phyloP scores from a whole-genome alignment of 768 basidiomycete genomes.

The Lentinula sp. region DNA sequence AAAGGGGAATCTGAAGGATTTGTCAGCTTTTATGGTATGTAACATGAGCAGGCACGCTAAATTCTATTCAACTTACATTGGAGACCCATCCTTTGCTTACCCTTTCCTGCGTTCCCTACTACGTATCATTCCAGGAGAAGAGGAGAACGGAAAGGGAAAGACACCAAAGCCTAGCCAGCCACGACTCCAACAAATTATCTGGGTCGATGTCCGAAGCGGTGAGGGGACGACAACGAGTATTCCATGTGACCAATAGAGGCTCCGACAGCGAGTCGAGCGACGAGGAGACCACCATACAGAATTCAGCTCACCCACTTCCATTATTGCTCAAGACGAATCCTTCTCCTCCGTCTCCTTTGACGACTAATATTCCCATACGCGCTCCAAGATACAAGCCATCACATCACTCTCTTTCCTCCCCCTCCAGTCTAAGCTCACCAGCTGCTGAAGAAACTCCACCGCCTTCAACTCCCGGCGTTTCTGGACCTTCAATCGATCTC shows the following conservation, averaged over 20 bases:
- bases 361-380: conserved; percentile 30
- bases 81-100: neutral
- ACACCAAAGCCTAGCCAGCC: neutral
- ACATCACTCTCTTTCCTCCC: conserved; percentile 61
- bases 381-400: conserved; percentile 30
- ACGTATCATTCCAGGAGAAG: neutral
- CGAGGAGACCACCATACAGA: neutral
- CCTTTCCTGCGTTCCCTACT: neutral
- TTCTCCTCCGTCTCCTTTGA: conserved; percentile 25
- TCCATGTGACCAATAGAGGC: conserved; percentile 11
- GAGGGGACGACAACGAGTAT: conserved; percentile 4
- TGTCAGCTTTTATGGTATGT: neutral
- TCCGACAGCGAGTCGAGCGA: conserved; percentile 20
- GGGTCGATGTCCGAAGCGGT: conserved; percentile 9
- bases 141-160: neutral
- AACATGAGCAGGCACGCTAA: neutral
- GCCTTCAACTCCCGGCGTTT: conserved; percentile 56
- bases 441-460: conserved; percentile 61
- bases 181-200: neutral
- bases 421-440: conserved; percentile 63
- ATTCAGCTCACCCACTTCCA: conserved; percentile 14
- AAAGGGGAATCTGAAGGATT: neutral
- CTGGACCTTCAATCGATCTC: conserved; percentile 35
- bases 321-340: conserved; percentile 22
- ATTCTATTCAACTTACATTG: neutral